Evolutionary conservation across 2,329 filamentous ascomycete species (phyloP).

Genomic region (Rugonectria rugulosa): DNA sequence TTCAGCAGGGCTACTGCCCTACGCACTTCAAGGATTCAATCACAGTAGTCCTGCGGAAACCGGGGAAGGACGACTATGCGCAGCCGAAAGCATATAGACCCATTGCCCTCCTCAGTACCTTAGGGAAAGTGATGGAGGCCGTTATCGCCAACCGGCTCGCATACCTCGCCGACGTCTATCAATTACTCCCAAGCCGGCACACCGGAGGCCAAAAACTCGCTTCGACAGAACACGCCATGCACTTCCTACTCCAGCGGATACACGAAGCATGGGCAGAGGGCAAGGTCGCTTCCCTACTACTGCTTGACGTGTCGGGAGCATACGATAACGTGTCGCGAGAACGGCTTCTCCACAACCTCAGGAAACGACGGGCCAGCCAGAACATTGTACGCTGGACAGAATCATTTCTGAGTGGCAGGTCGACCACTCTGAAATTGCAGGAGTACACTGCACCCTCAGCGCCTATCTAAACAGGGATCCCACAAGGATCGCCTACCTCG

Average conservation of each 20-base stretch:
- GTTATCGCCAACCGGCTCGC: slow-evolving; percentile 23
- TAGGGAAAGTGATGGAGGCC: slow-evolving; percentile 24
- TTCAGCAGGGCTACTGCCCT: slow-evolving; percentile 26
- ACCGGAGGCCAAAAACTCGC: slow-evolving; percentile 14
- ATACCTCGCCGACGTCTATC: slow-evolving; percentile 17
- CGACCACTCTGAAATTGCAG: background rate
- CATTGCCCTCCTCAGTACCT: slow-evolving; percentile 24
- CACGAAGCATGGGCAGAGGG: slow-evolving; percentile 13
- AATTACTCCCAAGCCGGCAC: background rate
- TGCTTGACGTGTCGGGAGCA: slow-evolving; percentile 25
- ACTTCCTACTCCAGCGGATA: slow-evolving; percentile 20
- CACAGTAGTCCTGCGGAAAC: slow-evolving; percentile 27
- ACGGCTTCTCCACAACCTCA: slow-evolving; percentile 25
- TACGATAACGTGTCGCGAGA: slow-evolving; percentile 25
- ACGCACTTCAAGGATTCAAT: slow-evolving; percentile 24
- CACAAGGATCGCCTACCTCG: background rate
- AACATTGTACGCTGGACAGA: slow-evolving; percentile 31
- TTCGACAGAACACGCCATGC: slow-evolving; percentile 23
- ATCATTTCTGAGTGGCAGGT: background rate
- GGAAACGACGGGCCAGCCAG: slow-evolving; percentile 22
- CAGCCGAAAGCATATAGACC: slow-evolving; percentile 29
- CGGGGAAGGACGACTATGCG: slow-evolving; percentile 29
- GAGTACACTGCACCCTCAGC: background rate
- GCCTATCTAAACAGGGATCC: background rate
- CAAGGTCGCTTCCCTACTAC: slow-evolving; percentile 21